Percentiles rank a stretch among this genome's conserved stretches.
Evolutionary conservation across 225 moss, liverwort and hornwort species (phyloP).

Genomic region (Straminergon stramineum): DNA sequence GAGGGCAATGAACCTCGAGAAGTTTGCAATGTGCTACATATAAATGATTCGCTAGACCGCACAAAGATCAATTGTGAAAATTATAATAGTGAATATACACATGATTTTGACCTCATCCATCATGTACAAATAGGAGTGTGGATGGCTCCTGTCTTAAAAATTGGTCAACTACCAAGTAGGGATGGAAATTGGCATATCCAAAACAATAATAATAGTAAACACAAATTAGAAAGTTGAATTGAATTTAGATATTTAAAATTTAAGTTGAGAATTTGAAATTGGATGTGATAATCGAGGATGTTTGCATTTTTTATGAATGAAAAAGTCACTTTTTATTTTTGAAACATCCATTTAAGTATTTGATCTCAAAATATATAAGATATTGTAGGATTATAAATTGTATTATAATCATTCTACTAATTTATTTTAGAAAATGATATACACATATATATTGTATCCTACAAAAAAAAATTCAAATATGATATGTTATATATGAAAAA

Average conservation of each 20-base stretch:
- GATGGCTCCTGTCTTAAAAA: slow-evolving; percentile 10
- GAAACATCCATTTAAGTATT: neutral
- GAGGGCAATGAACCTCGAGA: slow-evolving; percentile 73
- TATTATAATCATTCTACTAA: neutral
- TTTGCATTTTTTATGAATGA: neutral
- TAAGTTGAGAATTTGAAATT: neutral
- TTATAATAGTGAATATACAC: slow-evolving; percentile 13
- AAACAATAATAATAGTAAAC: neutral
- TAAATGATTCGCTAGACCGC: neutral
- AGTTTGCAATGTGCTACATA: slow-evolving; percentile 27
- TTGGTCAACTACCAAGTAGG: slow-evolving; percentile 19
- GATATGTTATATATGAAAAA: too few species aligned
- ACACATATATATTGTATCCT: rapidly evolving
- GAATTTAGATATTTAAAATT: neutral
- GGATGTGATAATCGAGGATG: neutral
- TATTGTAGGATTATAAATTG: neutral
- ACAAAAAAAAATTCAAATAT: neutral
- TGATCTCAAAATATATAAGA: neutral
- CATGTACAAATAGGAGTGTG: slow-evolving; percentile 5
- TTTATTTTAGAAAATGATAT: too few species aligned
- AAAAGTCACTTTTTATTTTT: neutral
- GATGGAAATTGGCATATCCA: slow-evolving; percentile 38
- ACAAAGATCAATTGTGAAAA: neutral
- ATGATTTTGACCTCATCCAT: slow-evolving; percentile 41
- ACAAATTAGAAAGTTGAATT: slow-evolving; percentile 16